These are phyloP conservation scores for Paraleonurus japonicus DNA, from an alignment of 257 asterid genomes.

Conservation along the genomic window DNA sequence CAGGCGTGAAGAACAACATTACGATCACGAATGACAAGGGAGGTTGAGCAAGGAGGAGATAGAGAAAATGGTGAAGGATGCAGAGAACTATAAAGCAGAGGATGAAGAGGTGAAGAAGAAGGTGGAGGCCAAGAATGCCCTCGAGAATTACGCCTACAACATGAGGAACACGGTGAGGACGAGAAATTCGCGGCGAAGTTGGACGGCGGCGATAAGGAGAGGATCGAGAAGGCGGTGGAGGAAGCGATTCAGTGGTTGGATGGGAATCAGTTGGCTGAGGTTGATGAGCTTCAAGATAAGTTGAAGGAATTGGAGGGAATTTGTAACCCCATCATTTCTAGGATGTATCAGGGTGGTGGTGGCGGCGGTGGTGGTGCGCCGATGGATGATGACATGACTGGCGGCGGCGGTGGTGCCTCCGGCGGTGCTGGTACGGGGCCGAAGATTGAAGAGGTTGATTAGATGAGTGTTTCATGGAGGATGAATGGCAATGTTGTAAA, in stretches of 20 bases:
- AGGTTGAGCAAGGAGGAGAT: conserved; percentile 50
- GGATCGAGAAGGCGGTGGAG: conserved; percentile 46
- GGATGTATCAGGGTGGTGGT: conserved; percentile 46
- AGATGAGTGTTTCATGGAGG: background rate
- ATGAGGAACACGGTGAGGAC: conserved; percentile 65
- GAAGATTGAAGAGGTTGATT: conserved; percentile 64
- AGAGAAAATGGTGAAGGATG: conserved; percentile 55
- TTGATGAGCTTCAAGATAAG: conserved; percentile 58
- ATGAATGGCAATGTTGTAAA: too few species aligned
- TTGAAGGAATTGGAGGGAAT: conserved; percentile 50
- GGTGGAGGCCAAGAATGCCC: conserved; percentile 48
- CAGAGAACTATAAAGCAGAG: conserved; percentile 54
- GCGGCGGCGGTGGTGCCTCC: conserved; percentile 23
- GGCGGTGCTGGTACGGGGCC: conserved; percentile 46
- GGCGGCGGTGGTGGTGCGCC: conserved; percentile 31
- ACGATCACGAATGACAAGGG: conserved; percentile 62
- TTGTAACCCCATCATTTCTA: conserved; percentile 55
- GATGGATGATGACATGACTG: conserved; percentile 37
- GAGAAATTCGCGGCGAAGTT: conserved; percentile 48
- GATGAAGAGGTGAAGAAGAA: conserved; percentile 63
- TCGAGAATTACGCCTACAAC: conserved; percentile 54
- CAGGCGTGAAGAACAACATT: conserved; percentile 53
- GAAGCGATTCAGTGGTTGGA: conserved; percentile 56
- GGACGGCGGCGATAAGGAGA: conserved; percentile 35
- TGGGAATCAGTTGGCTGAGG: conserved; percentile 55